phyloP scores from a whole-genome alignment of 2,329 filamentous ascomycete genomes.

The Fusarium paranaense region DNA sequence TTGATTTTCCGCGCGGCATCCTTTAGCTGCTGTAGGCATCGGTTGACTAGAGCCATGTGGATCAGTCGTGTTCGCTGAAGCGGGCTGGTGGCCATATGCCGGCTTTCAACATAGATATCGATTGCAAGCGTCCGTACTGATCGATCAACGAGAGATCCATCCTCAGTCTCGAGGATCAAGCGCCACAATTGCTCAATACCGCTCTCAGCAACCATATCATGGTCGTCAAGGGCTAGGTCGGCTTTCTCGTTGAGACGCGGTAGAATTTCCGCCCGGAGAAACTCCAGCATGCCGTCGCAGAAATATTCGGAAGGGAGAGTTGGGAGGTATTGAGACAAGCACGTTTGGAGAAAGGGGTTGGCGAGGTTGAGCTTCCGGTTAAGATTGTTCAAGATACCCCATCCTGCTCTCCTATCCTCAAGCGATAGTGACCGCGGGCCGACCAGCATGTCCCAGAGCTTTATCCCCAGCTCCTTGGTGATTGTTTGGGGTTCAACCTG shows the following conservation, averaged over 20 bases:
- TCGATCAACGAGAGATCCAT: conserved; percentile 72
- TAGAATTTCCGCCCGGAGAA: conserved; percentile 66
- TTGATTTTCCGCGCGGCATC: conserved; percentile 68
- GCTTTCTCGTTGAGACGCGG: conserved; percentile 58
- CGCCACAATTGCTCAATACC: conserved; percentile 83
- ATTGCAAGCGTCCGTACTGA: conserved; percentile 78
- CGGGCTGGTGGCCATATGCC: conserved; percentile 62
- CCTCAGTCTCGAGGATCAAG: conserved; percentile 77
- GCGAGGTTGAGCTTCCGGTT: conserved; percentile 54
- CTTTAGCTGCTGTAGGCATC: conserved; percentile 78
- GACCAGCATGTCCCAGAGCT: conserved; percentile 80
- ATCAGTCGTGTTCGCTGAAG: conserved; percentile 64
- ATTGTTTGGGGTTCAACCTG: conserved; percentile 71
- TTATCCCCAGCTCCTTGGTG: conserved; percentile 68
- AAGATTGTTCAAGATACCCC: conserved; percentile 71
- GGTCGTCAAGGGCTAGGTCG: conserved; percentile 63
- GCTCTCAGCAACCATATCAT: conserved; percentile 62
- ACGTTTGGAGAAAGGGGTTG: conserved; percentile 67
- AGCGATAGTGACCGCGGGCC: conserved; percentile 70
- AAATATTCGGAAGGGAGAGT: conserved; percentile 67
- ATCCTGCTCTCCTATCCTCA: conserved; percentile 74
- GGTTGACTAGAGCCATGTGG: conserved; percentile 77
- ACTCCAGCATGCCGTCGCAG: conserved; percentile 71
- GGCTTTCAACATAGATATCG: conserved; percentile 75
- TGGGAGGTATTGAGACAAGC: conserved; percentile 68